These are phyloP conservation scores for Ogataea parapolymorpha DNA, from an alignment of 805 yeast genomes.

Conservation along the genomic window DNA sequence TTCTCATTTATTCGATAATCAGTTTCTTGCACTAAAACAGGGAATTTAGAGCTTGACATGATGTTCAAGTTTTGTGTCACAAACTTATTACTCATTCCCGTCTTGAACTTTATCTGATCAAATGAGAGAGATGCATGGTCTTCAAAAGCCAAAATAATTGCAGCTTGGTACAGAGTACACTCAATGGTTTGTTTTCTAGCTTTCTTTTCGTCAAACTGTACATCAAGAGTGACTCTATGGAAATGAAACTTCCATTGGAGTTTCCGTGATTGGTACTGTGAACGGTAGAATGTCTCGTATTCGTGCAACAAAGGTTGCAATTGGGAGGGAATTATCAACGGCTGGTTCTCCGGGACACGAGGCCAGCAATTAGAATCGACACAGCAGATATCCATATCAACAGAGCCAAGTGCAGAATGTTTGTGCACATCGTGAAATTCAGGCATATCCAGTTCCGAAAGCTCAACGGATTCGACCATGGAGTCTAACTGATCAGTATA, in stretches of 20 bases:
- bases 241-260: conserved; percentile 43
- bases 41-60: conserved; percentile 32
- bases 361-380: conserved; percentile 22
- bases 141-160: conserved; percentile 38
- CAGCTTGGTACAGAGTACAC: conserved; percentile 44
- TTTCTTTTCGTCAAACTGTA: conserved; percentile 28
- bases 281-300: conserved; percentile 13
- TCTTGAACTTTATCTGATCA: conserved; percentile 23
- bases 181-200: conserved; percentile 16
- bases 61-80: conserved; percentile 32
- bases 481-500: conserved; percentile 19
- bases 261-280: conserved; percentile 9
- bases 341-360: conserved; percentile 22
- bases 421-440: conserved; percentile 2
- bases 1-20: conserved; percentile 13
- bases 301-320: conserved; percentile 5
- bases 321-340: conserved; percentile 14
- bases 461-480: conserved; percentile 16
- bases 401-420: not conserved
- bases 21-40: conserved; percentile 18
- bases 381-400: conserved; percentile 12
- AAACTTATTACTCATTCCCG: conserved; percentile 35
- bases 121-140: conserved; percentile 23
- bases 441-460: conserved; percentile 11
- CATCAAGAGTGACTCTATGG: conserved; percentile 38